These are phyloP conservation scores for Hygrocybe punicea DNA, from an alignment of 768 basidiomycete species.

Conservation along the genomic window DNA sequence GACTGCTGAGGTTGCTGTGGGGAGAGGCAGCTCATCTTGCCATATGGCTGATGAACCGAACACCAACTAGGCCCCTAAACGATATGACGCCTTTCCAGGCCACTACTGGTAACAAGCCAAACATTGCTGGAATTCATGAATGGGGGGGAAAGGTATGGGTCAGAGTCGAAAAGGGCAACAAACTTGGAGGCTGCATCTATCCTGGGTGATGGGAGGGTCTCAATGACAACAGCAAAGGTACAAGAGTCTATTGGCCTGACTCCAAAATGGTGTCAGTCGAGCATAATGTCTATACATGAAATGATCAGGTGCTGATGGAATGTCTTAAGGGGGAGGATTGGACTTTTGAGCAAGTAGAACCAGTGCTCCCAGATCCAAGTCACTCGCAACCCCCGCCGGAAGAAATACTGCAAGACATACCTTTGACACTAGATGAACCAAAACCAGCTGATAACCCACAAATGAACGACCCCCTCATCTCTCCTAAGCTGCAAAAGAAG, in stretches of 20 bases:
- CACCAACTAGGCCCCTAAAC: conserved; percentile 25
- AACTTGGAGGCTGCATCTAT: conserved; percentile 18
- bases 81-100: conserved; percentile 25
- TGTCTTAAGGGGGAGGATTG: conserved; percentile 32
- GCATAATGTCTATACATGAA: conserved; percentile 24
- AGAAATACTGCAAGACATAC: conserved; percentile 5
- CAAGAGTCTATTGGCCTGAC: conserved; percentile 34
- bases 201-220: conserved; percentile 25
- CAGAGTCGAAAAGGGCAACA: conserved; percentile 22
- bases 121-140: too few relatives aligned
- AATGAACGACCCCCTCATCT: background rate
- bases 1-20: conserved; percentile 38
- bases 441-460: background rate
- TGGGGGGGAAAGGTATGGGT: conserved; percentile 31
- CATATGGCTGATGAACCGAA: too few relatives aligned
- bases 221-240: conserved; percentile 24
- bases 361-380: too few relatives aligned
- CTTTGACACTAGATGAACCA: background rate
- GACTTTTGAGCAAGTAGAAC: too few relatives aligned
- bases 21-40: conserved; percentile 31
- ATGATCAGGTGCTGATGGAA: conserved; percentile 11
- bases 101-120: conserved; percentile 27
- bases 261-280: conserved; percentile 27
- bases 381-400: too few relatives aligned
- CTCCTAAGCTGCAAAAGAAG: too few relatives aligned